These are phyloP conservation scores for Microdochium paspali DNA, from an alignment of 2,329 filamentous ascomycete species.

Conservation along the genomic window DNA sequence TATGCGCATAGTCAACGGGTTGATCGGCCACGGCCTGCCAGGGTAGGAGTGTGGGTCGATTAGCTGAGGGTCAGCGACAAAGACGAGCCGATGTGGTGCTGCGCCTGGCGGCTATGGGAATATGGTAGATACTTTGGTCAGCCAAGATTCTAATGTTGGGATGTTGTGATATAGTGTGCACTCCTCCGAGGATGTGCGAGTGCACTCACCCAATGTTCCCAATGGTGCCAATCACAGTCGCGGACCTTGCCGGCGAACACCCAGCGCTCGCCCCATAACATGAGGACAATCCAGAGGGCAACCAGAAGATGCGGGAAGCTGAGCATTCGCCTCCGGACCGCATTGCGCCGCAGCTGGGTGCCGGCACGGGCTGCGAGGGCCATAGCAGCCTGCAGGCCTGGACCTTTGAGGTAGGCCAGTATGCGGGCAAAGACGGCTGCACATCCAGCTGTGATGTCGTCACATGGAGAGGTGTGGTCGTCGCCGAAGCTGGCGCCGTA, in stretches of 20 bases:
- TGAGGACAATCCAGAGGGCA: conserved; percentile 61
- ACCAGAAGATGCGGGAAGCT: conserved; percentile 61
- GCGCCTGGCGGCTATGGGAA: conserved; percentile 59
- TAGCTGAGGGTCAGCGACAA: conserved; percentile 85
- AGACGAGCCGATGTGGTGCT: conserved; percentile 71
- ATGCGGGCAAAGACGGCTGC: conserved; percentile 18
- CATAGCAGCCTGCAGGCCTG: conserved; percentile 23
- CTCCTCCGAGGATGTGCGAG: too few species aligned
- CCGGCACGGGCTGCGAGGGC: not conserved
- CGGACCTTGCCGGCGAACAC: conserved; percentile 63
- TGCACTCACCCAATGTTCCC: conserved; percentile 93
- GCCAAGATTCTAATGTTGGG: conserved; percentile 5
- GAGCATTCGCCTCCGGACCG: conserved; percentile 40
- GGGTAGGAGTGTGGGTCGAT: conserved; percentile 95
- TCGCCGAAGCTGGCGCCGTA: conserved; percentile 10
- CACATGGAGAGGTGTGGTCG: conserved; percentile 24
- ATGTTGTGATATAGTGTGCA: too few species aligned
- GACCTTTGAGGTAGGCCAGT: conserved; percentile 32
- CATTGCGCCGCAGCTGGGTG: conserved; percentile 30
- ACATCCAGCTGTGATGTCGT: conserved; percentile 22
- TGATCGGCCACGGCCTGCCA: conserved; percentile 57
- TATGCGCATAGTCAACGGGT: conserved; percentile 44
- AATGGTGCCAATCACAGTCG: conserved; percentile 71
- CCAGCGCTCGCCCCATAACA: conserved; percentile 81
- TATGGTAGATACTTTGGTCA: conserved; percentile 4